phyloP scores from a whole-genome alignment of 352 stramenopile genomes.

The Globisporangium sylvaticum region DNA sequence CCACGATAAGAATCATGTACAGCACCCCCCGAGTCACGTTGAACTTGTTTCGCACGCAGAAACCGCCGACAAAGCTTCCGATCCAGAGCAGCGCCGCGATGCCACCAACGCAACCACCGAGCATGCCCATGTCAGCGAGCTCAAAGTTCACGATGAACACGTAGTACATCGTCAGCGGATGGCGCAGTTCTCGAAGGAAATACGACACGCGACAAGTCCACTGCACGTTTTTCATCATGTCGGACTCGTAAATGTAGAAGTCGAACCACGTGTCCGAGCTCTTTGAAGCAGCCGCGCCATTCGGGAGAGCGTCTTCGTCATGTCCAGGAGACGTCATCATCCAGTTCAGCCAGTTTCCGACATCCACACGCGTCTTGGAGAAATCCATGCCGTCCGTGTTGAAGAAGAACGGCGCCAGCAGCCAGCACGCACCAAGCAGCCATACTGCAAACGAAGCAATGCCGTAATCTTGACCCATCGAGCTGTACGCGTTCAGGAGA shows the following conservation, averaged over 20 bases:
- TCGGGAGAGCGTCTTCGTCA: conserved; percentile 40
- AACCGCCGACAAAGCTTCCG: conserved; percentile 44
- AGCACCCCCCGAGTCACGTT: conserved; percentile 46
- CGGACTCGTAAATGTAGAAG: conserved; percentile 78
- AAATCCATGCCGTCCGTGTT: conserved; percentile 88
- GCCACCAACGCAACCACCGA: conserved; percentile 56
- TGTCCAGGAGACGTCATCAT: conserved; percentile 64
- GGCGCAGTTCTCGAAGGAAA: conserved; percentile 66
- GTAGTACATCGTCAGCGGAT: conserved; percentile 84
- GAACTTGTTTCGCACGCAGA: conserved; percentile 62
- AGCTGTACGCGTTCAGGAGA: conserved; percentile 71
- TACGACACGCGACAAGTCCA: conserved; percentile 68
- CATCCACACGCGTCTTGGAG: conserved; percentile 78
- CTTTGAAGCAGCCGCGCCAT: conserved; percentile 21
- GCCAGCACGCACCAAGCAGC: conserved; percentile 75
- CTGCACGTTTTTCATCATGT: conserved; percentile 54
- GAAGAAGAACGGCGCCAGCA: conserved; percentile 84
- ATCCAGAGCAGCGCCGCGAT: conserved; percentile 67
- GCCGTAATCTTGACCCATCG: conserved; percentile 83
- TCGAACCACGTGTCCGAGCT: conserved; percentile 65
- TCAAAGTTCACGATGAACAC: conserved; percentile 74
- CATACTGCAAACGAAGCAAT: conserved; percentile 87
- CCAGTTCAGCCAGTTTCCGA: conserved; percentile 79
- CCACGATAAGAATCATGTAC: conserved; percentile 72
- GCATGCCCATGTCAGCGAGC: conserved; percentile 53